Percentiles rank a stretch among this genome's conserved stretches.
phyloP scores from a whole-genome alignment of 768 basidiomycete species.

The Mycena haematopus region DNA sequence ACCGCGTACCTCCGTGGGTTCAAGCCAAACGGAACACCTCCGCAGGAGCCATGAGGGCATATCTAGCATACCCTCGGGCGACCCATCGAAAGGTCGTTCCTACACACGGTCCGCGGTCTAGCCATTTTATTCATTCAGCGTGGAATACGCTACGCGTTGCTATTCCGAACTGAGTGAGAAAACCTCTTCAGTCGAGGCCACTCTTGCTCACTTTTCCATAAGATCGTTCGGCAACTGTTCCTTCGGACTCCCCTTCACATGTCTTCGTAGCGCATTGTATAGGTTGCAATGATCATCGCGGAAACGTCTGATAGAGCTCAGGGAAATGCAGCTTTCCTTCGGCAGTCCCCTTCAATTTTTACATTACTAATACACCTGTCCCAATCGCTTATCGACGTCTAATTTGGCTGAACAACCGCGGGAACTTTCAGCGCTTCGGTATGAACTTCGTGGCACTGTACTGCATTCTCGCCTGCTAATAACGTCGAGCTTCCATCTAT shows the following conservation, averaged over 20 bases:
- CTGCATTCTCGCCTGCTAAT: too few species aligned
- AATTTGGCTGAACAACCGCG: too few species aligned
- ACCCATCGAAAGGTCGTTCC: constrained; percentile 6
- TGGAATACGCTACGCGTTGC: constrained; percentile 65
- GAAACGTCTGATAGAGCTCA: constrained; percentile 57
- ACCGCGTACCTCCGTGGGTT: constrained; percentile 32
- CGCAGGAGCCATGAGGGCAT: constrained; percentile 10
- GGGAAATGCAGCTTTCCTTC: constrained; percentile 52
- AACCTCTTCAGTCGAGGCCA: neutral
- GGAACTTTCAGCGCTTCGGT: too few species aligned
- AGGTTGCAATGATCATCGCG: constrained; percentile 54
- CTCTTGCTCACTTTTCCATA: neutral
- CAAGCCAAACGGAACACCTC: constrained; percentile 21
- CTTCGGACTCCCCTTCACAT: constrained; percentile 50
- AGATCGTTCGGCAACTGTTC: constrained; percentile 62
- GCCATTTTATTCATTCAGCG: constrained; percentile 71
- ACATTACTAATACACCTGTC: too few species aligned
- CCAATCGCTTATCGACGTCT: too few species aligned
- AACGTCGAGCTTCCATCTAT: too few species aligned
- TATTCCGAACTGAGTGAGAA: constrained; percentile 58
- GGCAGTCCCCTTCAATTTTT: constrained; percentile 23
- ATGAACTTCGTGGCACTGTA: too few species aligned
- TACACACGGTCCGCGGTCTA: constrained; percentile 54
- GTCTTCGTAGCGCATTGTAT: constrained; percentile 54
- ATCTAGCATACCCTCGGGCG: constrained; percentile 9